Evolutionary conservation across 1,139 yeast genomes (phyloP), one percentile per base, ranked within the genome.

Genomic region (Yamadazyma buinensis): DNA sequence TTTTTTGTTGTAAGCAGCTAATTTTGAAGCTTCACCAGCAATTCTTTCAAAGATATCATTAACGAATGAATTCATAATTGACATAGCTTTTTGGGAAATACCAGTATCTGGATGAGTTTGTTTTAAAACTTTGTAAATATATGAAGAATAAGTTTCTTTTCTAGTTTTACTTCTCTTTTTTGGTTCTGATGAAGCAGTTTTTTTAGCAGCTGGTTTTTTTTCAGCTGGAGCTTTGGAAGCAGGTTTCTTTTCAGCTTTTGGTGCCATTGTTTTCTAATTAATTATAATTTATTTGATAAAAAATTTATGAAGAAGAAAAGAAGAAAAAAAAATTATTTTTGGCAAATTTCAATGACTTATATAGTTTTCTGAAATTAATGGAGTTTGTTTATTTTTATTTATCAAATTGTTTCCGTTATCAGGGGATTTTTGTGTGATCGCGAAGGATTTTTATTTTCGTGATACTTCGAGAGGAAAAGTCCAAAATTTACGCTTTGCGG

Each of bases 91-190:
- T 73, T 90, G 95, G 52, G 98, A 92, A 64, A 92, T 92, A 88
- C 98, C 98, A 48, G 98, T 92, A 70, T 92, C 97, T 70, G 98
- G 96, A 74, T 94, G 97, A 49, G 98, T 90, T 79, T 92, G 96
- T 76, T 90, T 87, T 69, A 90, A 82, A 54, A 88, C 97, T 75
- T 92, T 92, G 94, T 90, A 92, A 64, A 92, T 92, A 75, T 92
- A 92, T 47, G 97, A 88, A 50, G 97, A 88, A 80, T 90, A 92
- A 47, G 98, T 88, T 75, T 92, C 97, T 85, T 88, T 90, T 83
- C 98, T 87, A 58, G 94, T 75, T 84, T 90, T 92, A 56, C 88
- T 66, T 79, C 95, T 88, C 88, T 86, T 90, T 82, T 88, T 90
- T 65, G 81, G 72, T 56, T 81, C 94, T 43, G 85, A 79, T 46